Evolutionary conservation across 169 alveolate genomes (phyloP), one percentile per base, ranked within the genome.

Genomic region (Nephromyces sp.): DNA sequence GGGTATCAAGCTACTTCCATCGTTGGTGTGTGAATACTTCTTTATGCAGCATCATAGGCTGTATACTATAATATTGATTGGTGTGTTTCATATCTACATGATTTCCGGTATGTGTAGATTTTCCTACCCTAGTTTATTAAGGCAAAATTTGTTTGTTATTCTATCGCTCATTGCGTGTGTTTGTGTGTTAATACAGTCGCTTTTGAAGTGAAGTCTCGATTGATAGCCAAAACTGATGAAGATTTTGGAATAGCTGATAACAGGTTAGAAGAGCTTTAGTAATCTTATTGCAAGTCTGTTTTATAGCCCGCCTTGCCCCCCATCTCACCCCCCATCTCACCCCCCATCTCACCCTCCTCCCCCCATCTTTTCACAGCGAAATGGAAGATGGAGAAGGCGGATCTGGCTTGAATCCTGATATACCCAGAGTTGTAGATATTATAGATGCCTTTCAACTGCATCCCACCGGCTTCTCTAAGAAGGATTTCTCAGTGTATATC

Each of bases 221-320:
- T 89, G 79, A 87, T 89, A 63, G 86, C 84, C 65, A 90, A 89
- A 86, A 91, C 92, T n/a, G 87, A 83, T 65, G 95, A 89, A 71
- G 95, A 90, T 78, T 89, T 78, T 79, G 95, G 95, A 61, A 88
- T 90, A 64, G 91, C 95, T 63, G 91, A 87, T 86, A 90, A 90
- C 78, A 80, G 83, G 90, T 83, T 53, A 0, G 86, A 53, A 24
- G 15, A 1, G n/a, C n/a, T n/a, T n/a, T n/a, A n/a, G n/a, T n/a
- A n/a, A n/a, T n/a, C n/a, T n/a, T n/a, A n/a, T n/a, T n/a, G n/a
- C n/a, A n/a, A n/a, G n/a, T n/a, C n/a, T n/a, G n/a, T n/a, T n/a
- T n/a, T n/a, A n/a, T n/a, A n/a, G n/a, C n/a, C n/a, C n/a, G n/a
- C n/a, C n/a, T n/a, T n/a, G 15, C n/a, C 25, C n/a, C 15, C n/a